Base-by-base conservation (phyloP, 2,329 filamentous ascomycete genomes). In the Cladophialophora chaetospira region DNA sequence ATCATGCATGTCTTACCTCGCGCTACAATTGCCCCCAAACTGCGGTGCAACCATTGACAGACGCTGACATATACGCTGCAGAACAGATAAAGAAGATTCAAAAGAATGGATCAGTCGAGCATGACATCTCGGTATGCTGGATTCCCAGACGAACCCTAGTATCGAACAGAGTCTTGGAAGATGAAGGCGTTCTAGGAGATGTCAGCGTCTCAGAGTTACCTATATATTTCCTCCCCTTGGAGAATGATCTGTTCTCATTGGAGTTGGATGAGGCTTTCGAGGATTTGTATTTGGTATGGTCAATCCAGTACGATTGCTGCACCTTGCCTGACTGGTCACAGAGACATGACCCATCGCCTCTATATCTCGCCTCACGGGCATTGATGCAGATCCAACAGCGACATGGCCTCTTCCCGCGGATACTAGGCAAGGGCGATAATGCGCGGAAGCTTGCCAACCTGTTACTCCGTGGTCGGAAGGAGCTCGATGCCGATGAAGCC, bases 61-160 rank as follows among this genome's bases (percentile, higher is more conserved):
- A 40, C 15, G 36, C 36, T 40, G 36, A 81, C 15, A 36, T 5
- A 21, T 15, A 71, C n/a, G n/a, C 60, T 53, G 10, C 40, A 97
- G 93, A 89, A 66, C 91, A 97, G 77, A 91, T 97, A 67, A 93
- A 92, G 72, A 87, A 89, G 59, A 80, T 97, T 57, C 90, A 93
- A 67, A 88, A 88, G 68, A 91, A 94, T 72, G 92, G 88, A 70
- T 88, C 91, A 68, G 89, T 87, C 44, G 89, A 91, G 65, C 94
- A 99, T 82, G 93, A 99, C 67, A 96, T 97, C 71, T 93, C 92
- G 62, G 88, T 99, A 66, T 93, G 97, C 71, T 97, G 94, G 89
- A 89, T 96, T 38, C 93, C 95, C 4, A 86, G 94, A 56, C 88
- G 94, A 60, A 97, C 94, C 3, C 79, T 96, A 53, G 88, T 97